phyloP scores from a whole-genome alignment of 768 basidiomycete species.

The Wakefieldia striispora region DNA sequence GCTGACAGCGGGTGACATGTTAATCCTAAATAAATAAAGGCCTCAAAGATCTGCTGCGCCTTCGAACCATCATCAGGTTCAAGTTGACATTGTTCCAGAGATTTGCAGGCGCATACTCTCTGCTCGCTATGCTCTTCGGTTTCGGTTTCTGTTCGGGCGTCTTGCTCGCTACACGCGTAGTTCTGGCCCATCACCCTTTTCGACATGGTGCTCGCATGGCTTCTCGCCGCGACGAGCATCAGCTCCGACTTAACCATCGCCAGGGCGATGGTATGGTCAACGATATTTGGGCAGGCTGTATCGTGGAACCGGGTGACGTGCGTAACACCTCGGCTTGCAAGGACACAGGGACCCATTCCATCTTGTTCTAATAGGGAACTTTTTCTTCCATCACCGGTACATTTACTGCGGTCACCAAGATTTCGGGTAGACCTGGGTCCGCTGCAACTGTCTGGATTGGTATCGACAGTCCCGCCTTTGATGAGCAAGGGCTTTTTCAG shows the following conservation, averaged over 20 bases:
- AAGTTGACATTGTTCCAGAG: too few species aligned
- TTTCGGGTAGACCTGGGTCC: not conserved
- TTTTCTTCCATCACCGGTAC: conserved; percentile 2
- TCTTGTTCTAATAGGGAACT: conserved; percentile 2
- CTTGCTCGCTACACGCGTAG: not conserved
- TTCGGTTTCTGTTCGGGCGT: not conserved
- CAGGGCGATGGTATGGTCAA: not conserved
- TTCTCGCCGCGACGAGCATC: not conserved
- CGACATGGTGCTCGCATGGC: not conserved
- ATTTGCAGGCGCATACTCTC: too few species aligned
- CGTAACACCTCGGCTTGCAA: too few species aligned
- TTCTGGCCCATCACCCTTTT: not conserved
- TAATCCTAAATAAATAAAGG: too few species aligned
- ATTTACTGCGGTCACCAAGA: not conserved
- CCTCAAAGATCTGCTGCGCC: too few species aligned
- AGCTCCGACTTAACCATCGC: not conserved
- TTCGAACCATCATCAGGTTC: too few species aligned
- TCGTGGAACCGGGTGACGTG: too few species aligned
- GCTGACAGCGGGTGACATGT: too few species aligned
- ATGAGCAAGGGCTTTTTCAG: not conserved
- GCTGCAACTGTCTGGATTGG: conserved; percentile 7
- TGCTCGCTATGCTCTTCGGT: not conserved
- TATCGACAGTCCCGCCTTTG: conserved; percentile 1
- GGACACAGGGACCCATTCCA: too few species aligned
- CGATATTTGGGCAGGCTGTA: too few species aligned